Base-by-base conservation (phyloP, 2,329 filamentous ascomycete genomes). In the Claviceps sp. region DNA sequence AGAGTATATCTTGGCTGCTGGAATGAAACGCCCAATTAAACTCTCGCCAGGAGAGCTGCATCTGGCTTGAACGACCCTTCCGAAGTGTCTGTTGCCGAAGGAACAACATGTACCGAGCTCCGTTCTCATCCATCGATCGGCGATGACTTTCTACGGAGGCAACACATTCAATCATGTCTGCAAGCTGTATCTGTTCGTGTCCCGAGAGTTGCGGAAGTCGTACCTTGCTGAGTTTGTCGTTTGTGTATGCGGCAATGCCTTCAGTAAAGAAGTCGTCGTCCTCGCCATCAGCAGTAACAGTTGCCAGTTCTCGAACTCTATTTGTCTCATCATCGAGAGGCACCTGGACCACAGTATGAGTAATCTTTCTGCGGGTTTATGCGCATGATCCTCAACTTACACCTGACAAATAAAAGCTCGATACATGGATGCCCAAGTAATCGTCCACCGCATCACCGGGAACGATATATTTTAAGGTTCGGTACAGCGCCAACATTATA, bases 81-180 rank as follows among this genome's bases (percentile, higher is more conserved):
- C 84, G 80, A 47, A 94, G 71, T 48, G 82, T 82, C 63, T 91
- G 83, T 61, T 94, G 86, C 19, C 88, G 78, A 69, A 91, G 93
- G 67, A 93, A 93, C 13, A 95, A 73, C 68, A 95, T 80, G 66
- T 90, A 96, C 44, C 89, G 82, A 8, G 87, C 85, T 3, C 87
- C 90, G 61, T 95, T 95, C 60, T 88, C 87, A 61, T 96, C 90
- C 70, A 96, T 85, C 2, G 89, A 95, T 5, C 88, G 81, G 17
- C 89, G 81, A 61, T 96, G 88, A 61, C 85, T 87, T 64, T 95
- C 89, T 1, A 95, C 87, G 41, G 87, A 80, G 4, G 87, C 85
- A 45, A 85, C 81, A 56, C 89, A 95, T 66, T 95, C 88, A 39
- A 93, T 77, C 47, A 90, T 90, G 61, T 93, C 85, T 16, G 85